Evolutionary conservation across 768 basidiomycete genomes (phyloP).

Genomic region (Saitozyma sp.): DNA sequence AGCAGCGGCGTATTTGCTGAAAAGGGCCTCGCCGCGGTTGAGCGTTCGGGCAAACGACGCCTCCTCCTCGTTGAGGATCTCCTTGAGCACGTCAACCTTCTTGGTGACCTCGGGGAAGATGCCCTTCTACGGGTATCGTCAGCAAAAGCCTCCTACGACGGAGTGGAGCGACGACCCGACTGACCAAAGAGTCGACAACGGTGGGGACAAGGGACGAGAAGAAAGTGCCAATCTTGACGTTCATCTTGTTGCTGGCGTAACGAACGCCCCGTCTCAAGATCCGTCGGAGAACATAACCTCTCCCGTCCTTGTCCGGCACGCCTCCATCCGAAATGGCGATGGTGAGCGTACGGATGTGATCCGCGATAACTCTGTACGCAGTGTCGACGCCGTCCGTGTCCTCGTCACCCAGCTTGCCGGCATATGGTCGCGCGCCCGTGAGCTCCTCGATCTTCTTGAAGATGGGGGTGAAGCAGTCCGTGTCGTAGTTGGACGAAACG

Average conservation of each 20-base stretch:
- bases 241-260: slow-evolving; percentile 91
- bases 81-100: slow-evolving; percentile 77
- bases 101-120: slow-evolving; percentile 92
- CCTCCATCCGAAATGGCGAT: slow-evolving; percentile 97
- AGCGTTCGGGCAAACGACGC: slow-evolving; percentile 96
- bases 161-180: slow-evolving; percentile 30
- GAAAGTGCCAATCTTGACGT: slow-evolving; percentile 87
- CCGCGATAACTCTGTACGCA: slow-evolving; percentile 94
- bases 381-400: slow-evolving; percentile 94
- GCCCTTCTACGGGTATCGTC: slow-evolving; percentile 60
- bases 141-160: slow-evolving; percentile 1
- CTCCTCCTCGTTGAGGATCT: slow-evolving; percentile 96
- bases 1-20: slow-evolving; percentile 77
- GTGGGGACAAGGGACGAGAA: slow-evolving; percentile 90
- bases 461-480: slow-evolving; percentile 88
- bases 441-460: slow-evolving; percentile 83
- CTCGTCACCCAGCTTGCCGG: slow-evolving; percentile 91
- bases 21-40: slow-evolving; percentile 92
- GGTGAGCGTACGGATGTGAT: slow-evolving; percentile 90
- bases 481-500: slow-evolving; percentile 94
- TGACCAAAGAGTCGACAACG: slow-evolving; percentile 82
- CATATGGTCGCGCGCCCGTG: slow-evolving; percentile 81
- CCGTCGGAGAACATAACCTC: slow-evolving; percentile 94
- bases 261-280: slow-evolving; percentile 92
- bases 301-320: slow-evolving; percentile 90